Evolutionary conservation across 2,329 filamentous ascomycete genomes (phyloP).

Genomic region (Pseudogymnoascus pannorum): DNA sequence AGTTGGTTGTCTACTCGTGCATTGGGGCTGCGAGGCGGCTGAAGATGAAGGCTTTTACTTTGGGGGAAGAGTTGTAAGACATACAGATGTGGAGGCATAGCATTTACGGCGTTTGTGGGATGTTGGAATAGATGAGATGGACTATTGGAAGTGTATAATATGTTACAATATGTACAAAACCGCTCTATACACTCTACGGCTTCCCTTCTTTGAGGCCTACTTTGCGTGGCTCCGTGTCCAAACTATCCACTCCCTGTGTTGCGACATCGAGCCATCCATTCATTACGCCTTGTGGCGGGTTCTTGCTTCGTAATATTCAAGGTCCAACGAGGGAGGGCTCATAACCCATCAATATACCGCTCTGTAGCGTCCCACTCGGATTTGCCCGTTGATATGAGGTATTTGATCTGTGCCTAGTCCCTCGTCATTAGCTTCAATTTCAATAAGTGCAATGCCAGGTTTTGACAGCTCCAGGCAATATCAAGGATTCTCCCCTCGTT

Average conservation of each 20-base stretch:
- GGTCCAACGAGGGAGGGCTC: not conserved
- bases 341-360: slow-evolving; percentile 46
- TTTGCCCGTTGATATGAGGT: slow-evolving; percentile 57
- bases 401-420: slow-evolving; percentile 49
- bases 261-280: too few relatives aligned
- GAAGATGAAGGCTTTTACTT: not conserved
- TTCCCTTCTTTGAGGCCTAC: not conserved
- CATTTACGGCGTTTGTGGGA: not conserved
- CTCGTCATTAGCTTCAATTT: not conserved
- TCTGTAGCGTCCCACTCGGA: slow-evolving; percentile 59
- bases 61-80: not conserved
- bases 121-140: not conserved
- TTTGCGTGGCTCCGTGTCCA: not conserved
- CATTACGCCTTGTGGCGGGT: not conserved
- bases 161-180: slow-evolving; percentile 7
- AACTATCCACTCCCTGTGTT: too few relatives aligned
- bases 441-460: not conserved
- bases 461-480: not conserved
- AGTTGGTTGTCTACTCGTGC: not conserved
- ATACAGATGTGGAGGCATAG: slow-evolving; percentile 2
- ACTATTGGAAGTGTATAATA: slow-evolving; percentile 9
- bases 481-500: not conserved
- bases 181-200: not conserved
- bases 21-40: not conserved
- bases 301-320: not conserved